These are phyloP conservation scores for Lojkania enalia DNA, from an alignment of 2,329 filamentous ascomycete genomes.

Conservation along the genomic window DNA sequence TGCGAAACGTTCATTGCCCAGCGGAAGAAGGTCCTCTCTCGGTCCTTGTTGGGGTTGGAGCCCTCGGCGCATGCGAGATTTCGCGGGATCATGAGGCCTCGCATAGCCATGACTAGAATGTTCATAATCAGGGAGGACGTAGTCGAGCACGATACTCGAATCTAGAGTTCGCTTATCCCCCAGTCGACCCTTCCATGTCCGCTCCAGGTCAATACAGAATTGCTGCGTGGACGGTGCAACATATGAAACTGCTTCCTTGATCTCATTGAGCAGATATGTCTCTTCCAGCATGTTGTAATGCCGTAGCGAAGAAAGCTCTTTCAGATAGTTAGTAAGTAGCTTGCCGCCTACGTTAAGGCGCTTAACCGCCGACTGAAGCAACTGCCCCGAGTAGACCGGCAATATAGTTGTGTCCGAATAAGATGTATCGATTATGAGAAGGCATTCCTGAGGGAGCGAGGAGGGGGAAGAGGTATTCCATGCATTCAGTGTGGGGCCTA, in stretches of 20 bases:
- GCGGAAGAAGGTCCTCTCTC: conserved; percentile 77
- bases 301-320: conserved; percentile 83
- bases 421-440: conserved; percentile 88
- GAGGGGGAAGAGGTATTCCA: conserved; percentile 63
- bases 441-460: conserved; percentile 69
- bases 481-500: conserved; percentile 75
- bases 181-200: conserved; percentile 69
- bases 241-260: conserved; percentile 89
- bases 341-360: conserved; percentile 91
- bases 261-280: conserved; percentile 89
- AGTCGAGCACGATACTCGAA: conserved; percentile 75
- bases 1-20: conserved; percentile 89
- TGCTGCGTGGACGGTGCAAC: conserved; percentile 64
- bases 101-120: conserved; percentile 67
- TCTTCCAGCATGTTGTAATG: conserved; percentile 97
- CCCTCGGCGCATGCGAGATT: conserved; percentile 56
- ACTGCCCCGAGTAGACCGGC: conserved; percentile 77
- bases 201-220: conserved; percentile 77
- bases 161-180: conserved; percentile 61
- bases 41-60: conserved; percentile 54
- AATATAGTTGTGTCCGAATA: conserved; percentile 93
- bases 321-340: conserved; percentile 88
- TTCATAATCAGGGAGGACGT: conserved; percentile 83
- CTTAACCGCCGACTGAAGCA: conserved; percentile 78
- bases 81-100: conserved; percentile 74